Evolutionary conservation across 257 asterid genomes (phyloP), one percentile per base, ranked within the genome.

Genomic region (Ocimum tenuiflorum): DNA sequence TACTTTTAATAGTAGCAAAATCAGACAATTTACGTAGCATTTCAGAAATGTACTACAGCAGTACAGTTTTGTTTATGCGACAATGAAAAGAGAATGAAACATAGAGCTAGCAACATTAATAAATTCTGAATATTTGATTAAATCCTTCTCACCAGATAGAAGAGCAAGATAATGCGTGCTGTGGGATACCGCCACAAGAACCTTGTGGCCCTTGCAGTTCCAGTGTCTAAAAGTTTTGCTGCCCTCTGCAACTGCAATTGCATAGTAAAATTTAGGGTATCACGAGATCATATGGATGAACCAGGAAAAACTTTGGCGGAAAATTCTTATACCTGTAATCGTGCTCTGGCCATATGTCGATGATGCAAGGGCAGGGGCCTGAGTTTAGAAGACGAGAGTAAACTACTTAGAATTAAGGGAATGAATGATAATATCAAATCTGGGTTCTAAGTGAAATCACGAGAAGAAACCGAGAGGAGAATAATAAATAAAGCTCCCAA

Each of bases 311-410:
- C 46, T 47, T 42, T 39, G 17, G 14, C 51, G 65, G 59, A 39
- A 42, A 13, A n/a, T n/a, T n/a, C n/a, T n/a, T 23, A 27, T 74
- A 94, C 99, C 95, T 94, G 97, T 69, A 88, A 63, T 72, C 87
- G 83, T 27, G 97, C 95, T 73, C 81, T 88, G 59, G 80, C 88
- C 89, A 90, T 85, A 72, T 86, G 95, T 64, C 95, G 96, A 51
- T 88, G 95, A 84, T 91, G 79, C 78, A 94, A 81, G n/a, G 99
- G 99, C 60, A 88, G 97, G 68, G 99, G 87, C 87, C 99, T 94
- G 79, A 54, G 78, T 62, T 68, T 64, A 63, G 62, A 49, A 51
- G 52, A 55, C 74, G 64, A 77, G 70, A 77, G 61, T 59, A 54
- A 55, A 63, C 24, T 73, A 36, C 3, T 55, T 65, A 70, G 36